Evolutionary conservation across 2,329 filamentous ascomycete genomes (phyloP), one percentile per base, ranked within the genome.

Genomic region (Aspergillus jensenii): DNA sequence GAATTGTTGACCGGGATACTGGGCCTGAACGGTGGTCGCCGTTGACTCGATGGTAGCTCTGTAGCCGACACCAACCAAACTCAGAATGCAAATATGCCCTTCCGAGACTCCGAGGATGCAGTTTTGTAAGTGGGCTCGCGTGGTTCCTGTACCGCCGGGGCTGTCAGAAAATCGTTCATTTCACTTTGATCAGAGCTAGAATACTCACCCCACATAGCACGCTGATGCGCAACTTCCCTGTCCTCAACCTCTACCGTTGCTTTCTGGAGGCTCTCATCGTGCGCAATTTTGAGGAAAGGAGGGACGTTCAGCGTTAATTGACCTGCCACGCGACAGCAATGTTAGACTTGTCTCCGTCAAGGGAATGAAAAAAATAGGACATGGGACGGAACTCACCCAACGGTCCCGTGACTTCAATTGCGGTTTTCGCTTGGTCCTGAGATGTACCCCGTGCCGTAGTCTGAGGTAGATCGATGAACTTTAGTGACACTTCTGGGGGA

Each of bases 11-110:
- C 90, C 92, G 0, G 86, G 86, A 71, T 88, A 97, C 71, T 87
- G 82, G 59, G 89, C 76, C 48, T 68, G 60, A 46, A 83, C 87
- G 59, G 89, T 91, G 35, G 80, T 86, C 23, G 90, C 90, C 40
- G 84, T 88, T 58, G 87, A 79, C 75, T 98, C 93, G 66, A 99
- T 84, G 4, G 86, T 90, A 15, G 95, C 95, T 76, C 93, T 86
- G 83, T 97, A 99, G 60, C 95, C 95, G 59, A 99, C 95, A 71
- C 95, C 95, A 27, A 98, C 92, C 53, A 99, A 84, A 63, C 93
- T 89, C 53, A 99, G 82, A 67, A 99, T 92, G 35, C 93, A 92
- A 17, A 91, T 93, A 78, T 99, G 95, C 37, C 95, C 95, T 83
- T 99, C 95, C 39, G 91, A 96, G 21, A 99, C 95, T 59, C 95